These are phyloP conservation scores for Heliosperma pusillum DNA, from an alignment of 148 eudicot species.

Conservation along the genomic window DNA sequence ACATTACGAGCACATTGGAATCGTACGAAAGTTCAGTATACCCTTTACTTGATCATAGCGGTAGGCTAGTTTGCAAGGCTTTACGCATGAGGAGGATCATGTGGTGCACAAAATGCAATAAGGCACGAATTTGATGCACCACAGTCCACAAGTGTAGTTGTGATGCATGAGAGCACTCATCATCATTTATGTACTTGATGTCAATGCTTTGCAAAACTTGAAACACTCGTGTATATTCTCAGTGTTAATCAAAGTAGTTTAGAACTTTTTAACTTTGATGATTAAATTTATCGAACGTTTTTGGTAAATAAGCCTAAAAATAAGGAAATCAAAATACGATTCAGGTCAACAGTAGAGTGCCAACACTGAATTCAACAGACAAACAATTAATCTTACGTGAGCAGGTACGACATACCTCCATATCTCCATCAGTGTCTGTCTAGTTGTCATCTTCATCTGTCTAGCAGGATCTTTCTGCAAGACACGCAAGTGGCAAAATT, in stretches of 20 bases:
- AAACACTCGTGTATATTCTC: neutral
- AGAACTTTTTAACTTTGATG: neutral
- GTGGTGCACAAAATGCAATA: neutral
- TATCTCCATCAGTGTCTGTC: slow-evolving; percentile 69
- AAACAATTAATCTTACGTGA: neutral
- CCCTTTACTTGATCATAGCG: neutral
- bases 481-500: slow-evolving; percentile 4
- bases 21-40: neutral
- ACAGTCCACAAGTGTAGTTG: neutral
- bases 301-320: neutral
- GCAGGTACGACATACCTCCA: slow-evolving; percentile 55
- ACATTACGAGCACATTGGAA: neutral
- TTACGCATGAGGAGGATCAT: neutral
- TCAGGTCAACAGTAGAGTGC: neutral
- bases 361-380: neutral
- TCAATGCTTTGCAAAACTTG: neutral
- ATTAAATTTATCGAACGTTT: neutral
- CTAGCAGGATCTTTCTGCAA: slow-evolving; percentile 66
- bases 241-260: neutral
- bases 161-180: neutral
- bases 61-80: neutral
- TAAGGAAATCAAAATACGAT: neutral
- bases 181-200: neutral
- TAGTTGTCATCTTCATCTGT: slow-evolving; percentile 73
- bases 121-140: neutral